Evolutionary conservation across 2,329 filamentous ascomycete genomes (phyloP), one percentile per base, ranked within the genome.

Genomic region (Ceratocystis lukuohia): DNA sequence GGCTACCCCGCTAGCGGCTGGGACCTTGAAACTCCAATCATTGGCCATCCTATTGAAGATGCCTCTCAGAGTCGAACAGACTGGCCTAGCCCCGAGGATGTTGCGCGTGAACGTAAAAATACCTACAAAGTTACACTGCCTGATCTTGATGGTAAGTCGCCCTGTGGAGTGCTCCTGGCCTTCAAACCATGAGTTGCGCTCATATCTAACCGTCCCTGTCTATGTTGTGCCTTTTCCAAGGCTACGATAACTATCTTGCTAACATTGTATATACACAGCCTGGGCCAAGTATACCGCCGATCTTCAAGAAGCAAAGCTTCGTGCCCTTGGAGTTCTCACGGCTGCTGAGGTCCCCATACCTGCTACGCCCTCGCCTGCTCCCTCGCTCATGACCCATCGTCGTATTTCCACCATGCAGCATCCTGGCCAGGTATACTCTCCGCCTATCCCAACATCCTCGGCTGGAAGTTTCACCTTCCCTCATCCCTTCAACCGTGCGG

Each of bases 291-390:
- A 97, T 74, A 88, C 92, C 67, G 83, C 88, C 65, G 87, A 88
- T 70, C 79, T 97, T 45, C 86, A 89, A 70, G 94, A 99, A 77
- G 91, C 93, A 68, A 99, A 96, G 77, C 80, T 99, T 64, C 86
- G 91, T 69, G 92, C 93, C 63, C 81, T 99, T 66, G 94, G 94
- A 70, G 94, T 97, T 12, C 91, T 85, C 20, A 81, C 89, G 68
- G 89, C 86, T 45, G 85, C 88, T 62, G 87, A 91, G 5, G 89
- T 94, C 64, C 84, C 85, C 10, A 77, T 78, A 33, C 77, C 82
- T 68, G 78, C 82, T 17, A 63, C 67, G 22, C 64, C 67, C 12
- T 68, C 64, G 17, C 64, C 67, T 37, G 64, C 37, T 1, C 64
- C 61, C 15, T 66, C 64, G 2, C 61, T 66, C 15, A 64, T 68